Evolutionary conservation across 78 protist genomes (phyloP).

Genomic region (Emiliania huxleyi): DNA sequence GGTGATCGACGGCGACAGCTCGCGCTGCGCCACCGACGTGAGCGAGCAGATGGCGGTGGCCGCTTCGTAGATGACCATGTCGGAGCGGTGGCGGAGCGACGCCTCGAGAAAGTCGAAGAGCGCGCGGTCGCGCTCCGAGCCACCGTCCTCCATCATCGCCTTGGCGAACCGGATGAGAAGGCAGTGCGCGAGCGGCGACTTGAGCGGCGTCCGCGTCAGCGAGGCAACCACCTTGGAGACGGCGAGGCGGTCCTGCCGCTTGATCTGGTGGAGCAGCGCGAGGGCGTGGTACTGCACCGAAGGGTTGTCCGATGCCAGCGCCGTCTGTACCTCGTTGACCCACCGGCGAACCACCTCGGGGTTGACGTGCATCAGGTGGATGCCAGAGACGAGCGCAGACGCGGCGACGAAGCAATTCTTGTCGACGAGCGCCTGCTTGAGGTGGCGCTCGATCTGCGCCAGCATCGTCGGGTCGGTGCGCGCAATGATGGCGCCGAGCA

Average conservation of each 20-base stretch:
- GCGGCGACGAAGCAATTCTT: slow-evolving; percentile 83
- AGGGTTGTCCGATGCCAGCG: slow-evolving; percentile 18
- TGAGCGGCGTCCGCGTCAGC: slow-evolving; percentile 60
- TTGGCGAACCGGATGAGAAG: slow-evolving; percentile 76
- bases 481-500: slow-evolving; percentile 78
- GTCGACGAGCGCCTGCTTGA: slow-evolving; percentile 95
- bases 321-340: slow-evolving; percentile 74
- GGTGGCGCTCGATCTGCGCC: slow-evolving; percentile 84
- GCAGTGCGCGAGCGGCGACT: slow-evolving; percentile 85
- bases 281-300: slow-evolving; percentile 96
- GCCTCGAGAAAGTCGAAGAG: slow-evolving; percentile 71
- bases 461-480: slow-evolving; percentile 46
- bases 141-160: slow-evolving; percentile 6
- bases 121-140: neutral
- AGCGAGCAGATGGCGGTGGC: slow-evolving; percentile 91
- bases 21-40: slow-evolving; percentile 65
- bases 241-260: slow-evolving; percentile 83
- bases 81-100: slow-evolving; percentile 80
- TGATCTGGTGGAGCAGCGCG: slow-evolving; percentile 81
- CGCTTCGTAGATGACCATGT: slow-evolving; percentile 96
- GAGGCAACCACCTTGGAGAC: slow-evolving; percentile 69
- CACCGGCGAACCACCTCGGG: slow-evolving; percentile 86
- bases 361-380: slow-evolving; percentile 66
- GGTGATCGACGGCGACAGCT: slow-evolving; percentile 54
- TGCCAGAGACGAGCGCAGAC: slow-evolving; percentile 93